A percentile compares a stretch with the other conserved stretches of the same genome.
phyloP scores from a whole-genome alignment of 805 yeast genomes.

The Grigorovia yakushimaensis region DNA sequence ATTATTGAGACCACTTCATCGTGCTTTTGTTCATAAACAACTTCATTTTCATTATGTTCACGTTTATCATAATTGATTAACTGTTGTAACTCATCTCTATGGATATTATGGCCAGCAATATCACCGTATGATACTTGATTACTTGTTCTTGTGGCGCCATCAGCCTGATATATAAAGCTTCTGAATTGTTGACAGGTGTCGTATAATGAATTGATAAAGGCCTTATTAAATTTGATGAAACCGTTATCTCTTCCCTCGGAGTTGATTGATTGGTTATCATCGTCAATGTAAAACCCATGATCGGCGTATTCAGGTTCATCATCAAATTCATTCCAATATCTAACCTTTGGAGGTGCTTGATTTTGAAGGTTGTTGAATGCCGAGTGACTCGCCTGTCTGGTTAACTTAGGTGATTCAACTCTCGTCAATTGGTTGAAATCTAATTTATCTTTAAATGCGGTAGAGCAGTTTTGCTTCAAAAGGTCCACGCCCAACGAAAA shows the following conservation, averaged over 20 bases:
- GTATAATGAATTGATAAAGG: conserved; percentile 17
- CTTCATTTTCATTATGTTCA: conserved; percentile 17
- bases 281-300: conserved; percentile 7
- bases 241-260: conserved; percentile 8
- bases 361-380: no score
- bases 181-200: conserved; percentile 12
- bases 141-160: not conserved
- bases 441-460: not conserved
- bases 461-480: conserved; percentile 5
- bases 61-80: conserved; percentile 11
- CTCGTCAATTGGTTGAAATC: not conserved
- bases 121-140: conserved; percentile 1
- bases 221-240: conserved; percentile 17
- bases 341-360: conserved; percentile 1
- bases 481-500: conserved; percentile 16
- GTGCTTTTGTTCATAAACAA: conserved; percentile 23
- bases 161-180: conserved; percentile 1
- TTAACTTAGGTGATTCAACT: not conserved
- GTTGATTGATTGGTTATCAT: conserved; percentile 3
- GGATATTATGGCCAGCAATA: not conserved
- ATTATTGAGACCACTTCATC: conserved; percentile 25
- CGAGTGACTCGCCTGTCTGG: not conserved
- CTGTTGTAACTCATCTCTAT: conserved; percentile 12
- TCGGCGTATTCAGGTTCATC: conserved; percentile 11
- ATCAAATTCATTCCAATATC: conserved; percentile 30